Percentiles rank a stretch among this genome's conserved stretches.
These are phyloP conservation scores for Xerocomus amazonicus DNA, from an alignment of 1,284 basidiomycete species.

Conservation along the genomic window DNA sequence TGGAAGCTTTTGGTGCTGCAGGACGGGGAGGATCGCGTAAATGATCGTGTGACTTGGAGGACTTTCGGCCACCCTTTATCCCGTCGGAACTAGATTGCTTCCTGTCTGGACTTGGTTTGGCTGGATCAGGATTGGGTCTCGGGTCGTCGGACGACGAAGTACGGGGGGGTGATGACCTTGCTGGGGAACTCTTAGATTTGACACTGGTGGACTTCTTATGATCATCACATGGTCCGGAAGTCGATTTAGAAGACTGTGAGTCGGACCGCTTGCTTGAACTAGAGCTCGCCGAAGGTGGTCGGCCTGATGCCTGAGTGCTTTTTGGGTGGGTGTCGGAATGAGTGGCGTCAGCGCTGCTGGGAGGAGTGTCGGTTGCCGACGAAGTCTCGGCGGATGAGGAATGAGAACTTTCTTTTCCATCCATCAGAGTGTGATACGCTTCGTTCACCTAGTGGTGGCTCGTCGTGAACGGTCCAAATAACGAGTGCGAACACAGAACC, in stretches of 20 bases:
- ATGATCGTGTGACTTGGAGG: conserved; percentile 24
- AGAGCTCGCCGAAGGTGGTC: conserved; percentile 31
- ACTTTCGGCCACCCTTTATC: conserved; percentile 15
- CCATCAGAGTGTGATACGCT: conserved; percentile 59
- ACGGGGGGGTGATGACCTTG: conserved; percentile 10
- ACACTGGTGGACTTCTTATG: conserved; percentile 8
- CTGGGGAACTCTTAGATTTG: conserved; percentile 9
- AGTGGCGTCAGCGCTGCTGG: conserved; percentile 18
- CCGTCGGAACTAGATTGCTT: conserved; percentile 15
- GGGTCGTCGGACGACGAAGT: conserved; percentile 5
- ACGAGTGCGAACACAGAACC: background rate
- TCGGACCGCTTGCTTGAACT: conserved; percentile 25
- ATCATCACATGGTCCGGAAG: conserved; percentile 13
- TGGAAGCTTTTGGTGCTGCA: conserved; percentile 3
- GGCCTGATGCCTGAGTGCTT: conserved; percentile 27
- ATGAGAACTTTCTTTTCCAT: conserved; percentile 66
- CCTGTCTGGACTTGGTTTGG: conserved; percentile 12
- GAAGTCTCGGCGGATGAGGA: conserved; percentile 27
- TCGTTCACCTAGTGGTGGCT: conserved; percentile 24
- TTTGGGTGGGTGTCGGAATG: conserved; percentile 23
- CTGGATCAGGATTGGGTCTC: conserved; percentile 16
- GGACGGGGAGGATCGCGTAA: conserved; percentile 19
- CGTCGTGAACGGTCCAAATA: conserved; percentile 21
- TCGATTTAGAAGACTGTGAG: conserved; percentile 7
- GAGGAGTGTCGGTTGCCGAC: conserved; percentile 20